These are phyloP conservation scores for Trichoderma lentiforme DNA, from an alignment of 2,329 filamentous ascomycete species.

Conservation along the genomic window DNA sequence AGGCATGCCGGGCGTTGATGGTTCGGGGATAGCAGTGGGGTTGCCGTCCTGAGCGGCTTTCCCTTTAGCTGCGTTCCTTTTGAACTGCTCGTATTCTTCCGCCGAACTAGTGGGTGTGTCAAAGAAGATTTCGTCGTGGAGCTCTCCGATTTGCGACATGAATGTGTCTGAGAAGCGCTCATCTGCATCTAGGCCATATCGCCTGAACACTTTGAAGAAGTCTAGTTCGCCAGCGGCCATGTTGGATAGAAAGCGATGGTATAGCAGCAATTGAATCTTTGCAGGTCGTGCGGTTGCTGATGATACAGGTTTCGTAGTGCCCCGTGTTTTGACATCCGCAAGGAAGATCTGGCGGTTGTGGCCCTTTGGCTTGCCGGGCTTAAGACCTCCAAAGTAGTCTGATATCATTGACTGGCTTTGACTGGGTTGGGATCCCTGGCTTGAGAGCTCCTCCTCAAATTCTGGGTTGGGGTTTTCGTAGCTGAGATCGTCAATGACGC, in stretches of 20 bases:
- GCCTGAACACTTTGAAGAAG: conserved; percentile 63
- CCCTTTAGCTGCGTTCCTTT: neutral
- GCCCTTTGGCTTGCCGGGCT: neutral
- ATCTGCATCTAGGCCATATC: conserved; percentile 67
- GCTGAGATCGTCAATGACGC: conserved; percentile 83
- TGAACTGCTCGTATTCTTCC: neutral
- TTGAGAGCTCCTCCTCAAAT: conserved; percentile 58
- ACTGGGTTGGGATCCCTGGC: conserved; percentile 29
- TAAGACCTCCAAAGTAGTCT: conserved; percentile 37
- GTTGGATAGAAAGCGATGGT: conserved; percentile 77
- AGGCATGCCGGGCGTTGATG: conserved; percentile 20
- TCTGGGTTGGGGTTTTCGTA: conserved; percentile 71
- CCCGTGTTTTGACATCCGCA: conserved; percentile 84
- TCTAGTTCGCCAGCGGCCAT: conserved; percentile 70
- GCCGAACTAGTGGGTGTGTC: conserved; percentile 42
- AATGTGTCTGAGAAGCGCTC: conserved; percentile 74
- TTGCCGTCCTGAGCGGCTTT: conserved; percentile 13
- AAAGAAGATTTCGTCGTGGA: conserved; percentile 65
- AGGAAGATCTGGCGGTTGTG: conserved; percentile 58
- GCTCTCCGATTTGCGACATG: conserved; percentile 65
- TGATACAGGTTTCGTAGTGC: conserved; percentile 60
- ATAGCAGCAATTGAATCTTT: conserved; percentile 83
- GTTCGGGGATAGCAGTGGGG: neutral
- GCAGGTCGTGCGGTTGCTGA: conserved; percentile 70
- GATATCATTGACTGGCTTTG: conserved; percentile 39